Conservation (phyloP, 371 early-diverging fungal genomes). For the Dichotomocladium elegans region DNA sequence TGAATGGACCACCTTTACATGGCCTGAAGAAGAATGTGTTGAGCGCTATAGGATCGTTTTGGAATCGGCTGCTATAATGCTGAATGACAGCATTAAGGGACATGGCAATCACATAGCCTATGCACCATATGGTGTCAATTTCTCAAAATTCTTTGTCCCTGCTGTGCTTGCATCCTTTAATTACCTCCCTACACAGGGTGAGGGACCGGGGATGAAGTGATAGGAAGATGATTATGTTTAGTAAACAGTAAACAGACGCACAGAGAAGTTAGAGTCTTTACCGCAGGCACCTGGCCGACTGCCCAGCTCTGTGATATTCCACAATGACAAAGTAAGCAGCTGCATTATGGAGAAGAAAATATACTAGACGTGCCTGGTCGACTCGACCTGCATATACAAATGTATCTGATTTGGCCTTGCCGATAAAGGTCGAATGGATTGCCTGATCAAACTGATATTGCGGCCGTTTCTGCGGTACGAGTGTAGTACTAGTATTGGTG, state of each 20-base stretch:
- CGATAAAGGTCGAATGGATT: slow-evolving; percentile 8
- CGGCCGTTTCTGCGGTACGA: not conserved
- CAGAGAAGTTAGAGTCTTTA: no score
- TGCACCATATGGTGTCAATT: not conserved
- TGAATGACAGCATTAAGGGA: slow-evolving; percentile 23
- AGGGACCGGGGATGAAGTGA: not conserved
- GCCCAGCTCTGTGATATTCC: slow-evolving; percentile 19
- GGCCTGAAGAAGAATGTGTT: slow-evolving; percentile 38
- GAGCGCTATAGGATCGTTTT: slow-evolving; percentile 32
- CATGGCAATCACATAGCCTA: slow-evolving; percentile 34
- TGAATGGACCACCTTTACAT: slow-evolving; percentile 16
- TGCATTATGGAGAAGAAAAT: not conserved
- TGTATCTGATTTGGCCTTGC: not conserved
- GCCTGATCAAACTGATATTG: slow-evolving; percentile 14
- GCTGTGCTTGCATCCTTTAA: not conserved
- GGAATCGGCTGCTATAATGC: slow-evolving; percentile 20
- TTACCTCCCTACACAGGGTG: slow-evolving; percentile 20
- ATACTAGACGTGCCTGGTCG: not conserved
- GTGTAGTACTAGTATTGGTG: not conserved
- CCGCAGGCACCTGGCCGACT: slow-evolving; percentile 36
- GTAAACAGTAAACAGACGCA: no score
- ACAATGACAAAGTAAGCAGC: not conserved
- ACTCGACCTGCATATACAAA: slow-evolving; percentile 8
- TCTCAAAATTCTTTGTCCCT: not conserved
- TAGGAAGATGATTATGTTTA: not conserved